Percentiles rank a stretch among this genome's conserved stretches.
phyloP scores from a whole-genome alignment of 176 grass and related monocot species.

The Urochloa ruziziensis region DNA sequence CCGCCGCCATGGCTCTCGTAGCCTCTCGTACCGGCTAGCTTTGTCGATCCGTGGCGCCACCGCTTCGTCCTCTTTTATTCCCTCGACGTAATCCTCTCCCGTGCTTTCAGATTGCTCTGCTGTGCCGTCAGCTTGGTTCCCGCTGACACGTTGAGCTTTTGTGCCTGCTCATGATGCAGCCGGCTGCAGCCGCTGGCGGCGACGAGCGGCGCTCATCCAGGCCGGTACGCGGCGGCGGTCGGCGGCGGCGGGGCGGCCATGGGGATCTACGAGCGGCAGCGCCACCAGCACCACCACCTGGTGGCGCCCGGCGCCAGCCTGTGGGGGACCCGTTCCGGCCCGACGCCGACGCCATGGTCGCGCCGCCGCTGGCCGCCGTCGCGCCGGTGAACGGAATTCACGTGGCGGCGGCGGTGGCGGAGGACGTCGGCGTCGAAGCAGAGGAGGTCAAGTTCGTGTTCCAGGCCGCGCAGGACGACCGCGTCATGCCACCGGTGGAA shows the following conservation, averaged over 20 bases:
- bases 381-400: background rate
- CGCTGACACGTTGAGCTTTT: background rate
- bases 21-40: too few species aligned
- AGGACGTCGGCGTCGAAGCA: background rate
- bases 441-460: slow-evolving; percentile 16
- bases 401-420: too few species aligned
- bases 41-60: background rate
- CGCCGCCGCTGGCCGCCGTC: background rate
- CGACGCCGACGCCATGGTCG: background rate
- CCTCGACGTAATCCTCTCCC: background rate
- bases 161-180: background rate
- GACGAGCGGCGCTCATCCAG: background rate
- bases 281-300: too few species aligned
- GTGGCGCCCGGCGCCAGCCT: background rate
- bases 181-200: slow-evolving; percentile 4
- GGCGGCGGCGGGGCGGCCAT: slow-evolving; percentile 2
- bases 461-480: background rate
- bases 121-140: too few species aligned
- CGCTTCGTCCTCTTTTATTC: background rate
- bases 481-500: background rate
- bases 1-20: background rate
- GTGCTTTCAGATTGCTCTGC: background rate
- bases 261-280: slow-evolving; percentile 36
- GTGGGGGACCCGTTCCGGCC: slow-evolving; percentile 20
- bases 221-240: background rate